Conservation (phyloP, 2,329 filamentous ascomycete genomes). For the Daldinia sp. region DNA sequence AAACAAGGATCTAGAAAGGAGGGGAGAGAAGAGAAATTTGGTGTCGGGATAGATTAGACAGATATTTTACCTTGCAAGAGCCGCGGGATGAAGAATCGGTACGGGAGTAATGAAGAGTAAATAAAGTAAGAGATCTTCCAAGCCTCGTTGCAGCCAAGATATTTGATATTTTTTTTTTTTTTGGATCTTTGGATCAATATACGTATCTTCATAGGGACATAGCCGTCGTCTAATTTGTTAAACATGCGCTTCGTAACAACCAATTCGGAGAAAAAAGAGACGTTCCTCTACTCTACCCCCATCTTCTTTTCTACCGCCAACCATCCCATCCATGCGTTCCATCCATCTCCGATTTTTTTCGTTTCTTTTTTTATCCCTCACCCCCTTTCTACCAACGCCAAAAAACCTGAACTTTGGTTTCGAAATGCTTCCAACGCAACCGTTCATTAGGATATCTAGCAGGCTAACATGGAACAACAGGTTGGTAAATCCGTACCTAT, state of each 20-base stretch:
- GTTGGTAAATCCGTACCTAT: not conserved
- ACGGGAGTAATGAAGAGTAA: no score
- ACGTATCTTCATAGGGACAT: not conserved
- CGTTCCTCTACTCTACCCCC: not conserved
- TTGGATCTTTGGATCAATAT: not conserved
- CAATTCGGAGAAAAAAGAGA: not conserved
- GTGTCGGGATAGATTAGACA: not conserved
- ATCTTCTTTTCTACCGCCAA: not conserved
- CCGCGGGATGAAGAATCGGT: not conserved
- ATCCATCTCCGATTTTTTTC: not conserved
- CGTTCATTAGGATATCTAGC: slow-evolving; percentile 8
- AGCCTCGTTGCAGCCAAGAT: not conserved
- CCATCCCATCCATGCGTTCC: not conserved
- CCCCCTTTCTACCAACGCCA: slow-evolving; percentile 19
- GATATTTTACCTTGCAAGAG: not conserved
- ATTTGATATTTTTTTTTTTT: not conserved
- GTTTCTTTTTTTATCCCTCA: slow-evolving; percentile 4
- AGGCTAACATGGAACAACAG: not conserved
- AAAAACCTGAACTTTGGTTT: not conserved
- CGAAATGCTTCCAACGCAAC: slow-evolving; percentile 1
- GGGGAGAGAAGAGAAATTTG: not conserved
- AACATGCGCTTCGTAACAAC: slow-evolving; percentile 17
- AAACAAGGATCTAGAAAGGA: not conserved
- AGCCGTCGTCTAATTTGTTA: slow-evolving; percentile 1
- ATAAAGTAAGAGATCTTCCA: not conserved